Percentiles rank a stretch among this genome's conserved stretches.
These are phyloP conservation scores for Amanita polypyramis DNA, from an alignment of 768 basidiomycete genomes.

Conservation along the genomic window DNA sequence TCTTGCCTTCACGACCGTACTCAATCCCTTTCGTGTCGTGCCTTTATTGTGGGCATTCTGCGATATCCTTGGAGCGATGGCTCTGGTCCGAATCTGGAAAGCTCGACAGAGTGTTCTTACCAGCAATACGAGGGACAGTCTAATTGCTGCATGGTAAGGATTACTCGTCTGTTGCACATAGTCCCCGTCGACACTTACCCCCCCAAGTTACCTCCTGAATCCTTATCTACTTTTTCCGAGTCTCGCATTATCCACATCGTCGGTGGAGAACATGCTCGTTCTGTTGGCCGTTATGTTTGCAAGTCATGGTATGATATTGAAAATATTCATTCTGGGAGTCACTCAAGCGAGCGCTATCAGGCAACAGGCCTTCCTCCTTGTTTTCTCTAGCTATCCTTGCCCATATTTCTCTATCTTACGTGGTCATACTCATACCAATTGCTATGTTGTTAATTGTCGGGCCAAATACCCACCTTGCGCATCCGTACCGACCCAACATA, in stretches of 20 bases:
- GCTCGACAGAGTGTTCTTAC: slow-evolving; percentile 40
- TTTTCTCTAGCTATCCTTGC: slow-evolving; percentile 61
- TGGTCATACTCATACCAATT: slow-evolving; percentile 57
- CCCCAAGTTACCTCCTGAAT: slow-evolving; percentile 71
- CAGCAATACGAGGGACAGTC: slow-evolving; percentile 41
- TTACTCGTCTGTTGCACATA: neutral
- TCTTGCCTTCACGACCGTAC: slow-evolving; percentile 59
- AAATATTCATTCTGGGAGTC: neutral
- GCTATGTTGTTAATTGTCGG: slow-evolving; percentile 51
- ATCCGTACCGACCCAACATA: slow-evolving; percentile 33
- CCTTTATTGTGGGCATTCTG: slow-evolving; percentile 60
- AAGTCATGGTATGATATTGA: slow-evolving; percentile 36
- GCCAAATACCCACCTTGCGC: slow-evolving; percentile 59
- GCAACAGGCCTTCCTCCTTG: slow-evolving; percentile 44
- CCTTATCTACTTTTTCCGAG: slow-evolving; percentile 80
- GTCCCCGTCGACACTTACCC: slow-evolving; percentile 1
- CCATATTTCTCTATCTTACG: slow-evolving; percentile 63
- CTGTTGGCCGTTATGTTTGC: slow-evolving; percentile 64
- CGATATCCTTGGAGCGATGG: slow-evolving; percentile 62
- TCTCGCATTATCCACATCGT: slow-evolving; percentile 73
- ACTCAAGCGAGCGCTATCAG: slow-evolving; percentile 24
- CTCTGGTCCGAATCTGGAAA: slow-evolving; percentile 59
- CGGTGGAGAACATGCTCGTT: slow-evolving; percentile 67
- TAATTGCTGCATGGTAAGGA: slow-evolving; percentile 63
- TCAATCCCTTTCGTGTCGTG: slow-evolving; percentile 42